These are phyloP conservation scores for Ophiocordyceps sinensis DNA, from an alignment of 2,329 filamentous ascomycete species.

Conservation along the genomic window DNA sequence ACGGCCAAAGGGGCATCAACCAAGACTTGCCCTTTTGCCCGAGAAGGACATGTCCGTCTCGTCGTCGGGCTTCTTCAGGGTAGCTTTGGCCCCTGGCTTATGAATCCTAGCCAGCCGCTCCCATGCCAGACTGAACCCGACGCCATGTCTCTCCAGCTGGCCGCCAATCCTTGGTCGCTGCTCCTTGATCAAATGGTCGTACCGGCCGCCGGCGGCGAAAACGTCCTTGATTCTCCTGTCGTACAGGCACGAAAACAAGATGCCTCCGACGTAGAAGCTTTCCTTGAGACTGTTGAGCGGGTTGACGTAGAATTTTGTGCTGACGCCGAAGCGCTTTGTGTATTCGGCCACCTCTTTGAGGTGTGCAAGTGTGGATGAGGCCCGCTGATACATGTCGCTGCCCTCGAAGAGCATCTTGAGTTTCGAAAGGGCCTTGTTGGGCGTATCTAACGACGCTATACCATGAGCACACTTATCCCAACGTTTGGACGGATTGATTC, in stretches of 20 bases:
- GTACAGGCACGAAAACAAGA: conserved; percentile 83
- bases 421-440: conserved; percentile 41
- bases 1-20: not conserved
- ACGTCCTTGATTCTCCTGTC: conserved; percentile 75
- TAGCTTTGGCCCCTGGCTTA: conserved; percentile 38
- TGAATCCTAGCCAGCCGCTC: conserved; percentile 61
- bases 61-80: conserved; percentile 56
- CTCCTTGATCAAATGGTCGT: conserved; percentile 78
- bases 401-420: conserved; percentile 47
- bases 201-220: conserved; percentile 85
- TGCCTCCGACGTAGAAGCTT: conserved; percentile 71
- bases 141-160: conserved; percentile 58
- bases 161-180: conserved; percentile 57
- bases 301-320: conserved; percentile 67
- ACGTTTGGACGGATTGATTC: too few relatives aligned
- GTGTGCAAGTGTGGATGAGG: conserved; percentile 64
- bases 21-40: conserved; percentile 42
- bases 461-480: conserved; percentile 6
- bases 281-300: conserved; percentile 83
- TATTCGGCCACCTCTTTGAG: conserved; percentile 67
- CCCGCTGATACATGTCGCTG: conserved; percentile 56
- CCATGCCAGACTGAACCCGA: conserved; percentile 85
- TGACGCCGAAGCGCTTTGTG: conserved; percentile 58
- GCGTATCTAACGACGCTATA: conserved; percentile 25
- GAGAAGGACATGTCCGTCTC: conserved; percentile 46